These are phyloP conservation scores for Pelagophyceae sp. DNA, from an alignment of 352 stramenopile species.

Conservation along the genomic window DNA sequence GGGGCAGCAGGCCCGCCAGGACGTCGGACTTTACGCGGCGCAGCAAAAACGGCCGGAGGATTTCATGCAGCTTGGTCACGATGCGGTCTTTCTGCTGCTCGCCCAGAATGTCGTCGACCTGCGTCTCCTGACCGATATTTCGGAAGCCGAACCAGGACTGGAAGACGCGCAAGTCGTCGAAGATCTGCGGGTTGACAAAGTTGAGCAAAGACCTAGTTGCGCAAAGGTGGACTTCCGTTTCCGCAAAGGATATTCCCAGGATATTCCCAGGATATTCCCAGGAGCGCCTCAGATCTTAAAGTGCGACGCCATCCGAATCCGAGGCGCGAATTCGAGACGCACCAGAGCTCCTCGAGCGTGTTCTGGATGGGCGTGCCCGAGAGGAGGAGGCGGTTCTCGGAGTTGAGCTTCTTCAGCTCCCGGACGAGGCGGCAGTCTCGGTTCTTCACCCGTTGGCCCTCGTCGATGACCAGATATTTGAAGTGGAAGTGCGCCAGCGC, in stretches of 20 bases:
- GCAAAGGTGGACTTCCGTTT: too few species aligned
- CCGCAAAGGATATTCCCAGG: too few species aligned
- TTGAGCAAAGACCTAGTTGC: slow-evolving; percentile 92
- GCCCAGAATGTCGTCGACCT: slow-evolving; percentile 71
- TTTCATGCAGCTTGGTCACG: slow-evolving; percentile 90
- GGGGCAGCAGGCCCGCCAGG: slow-evolving; percentile 70
- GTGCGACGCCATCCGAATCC: too few species aligned
- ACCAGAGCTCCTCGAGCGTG: slow-evolving; percentile 86
- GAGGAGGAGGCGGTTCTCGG: slow-evolving; percentile 84
- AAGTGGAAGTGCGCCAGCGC: slow-evolving; percentile 60
- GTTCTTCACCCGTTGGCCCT: slow-evolving; percentile 96
- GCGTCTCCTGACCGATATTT: slow-evolving; percentile 76
- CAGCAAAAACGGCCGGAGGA: slow-evolving; percentile 89
- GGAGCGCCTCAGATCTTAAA: too few species aligned
- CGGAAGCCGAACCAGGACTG: slow-evolving; percentile 93
- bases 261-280: too few species aligned
- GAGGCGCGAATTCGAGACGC: too few species aligned
- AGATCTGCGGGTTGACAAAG: slow-evolving; percentile 92
- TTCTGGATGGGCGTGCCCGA: slow-evolving; percentile 94
- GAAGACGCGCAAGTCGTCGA: slow-evolving; percentile 92
- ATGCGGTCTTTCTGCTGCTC: slow-evolving; percentile 81
- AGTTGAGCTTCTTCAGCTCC: slow-evolving; percentile 80
- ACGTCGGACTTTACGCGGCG: slow-evolving; percentile 89
- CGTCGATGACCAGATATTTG: slow-evolving; percentile 94
- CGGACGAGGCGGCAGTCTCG: slow-evolving; percentile 85